Percentiles rank a stretch among this genome's conserved stretches.
Conservation (phyloP, 352 stramenopile genomes). For the Globisporangium mamillatum region DNA sequence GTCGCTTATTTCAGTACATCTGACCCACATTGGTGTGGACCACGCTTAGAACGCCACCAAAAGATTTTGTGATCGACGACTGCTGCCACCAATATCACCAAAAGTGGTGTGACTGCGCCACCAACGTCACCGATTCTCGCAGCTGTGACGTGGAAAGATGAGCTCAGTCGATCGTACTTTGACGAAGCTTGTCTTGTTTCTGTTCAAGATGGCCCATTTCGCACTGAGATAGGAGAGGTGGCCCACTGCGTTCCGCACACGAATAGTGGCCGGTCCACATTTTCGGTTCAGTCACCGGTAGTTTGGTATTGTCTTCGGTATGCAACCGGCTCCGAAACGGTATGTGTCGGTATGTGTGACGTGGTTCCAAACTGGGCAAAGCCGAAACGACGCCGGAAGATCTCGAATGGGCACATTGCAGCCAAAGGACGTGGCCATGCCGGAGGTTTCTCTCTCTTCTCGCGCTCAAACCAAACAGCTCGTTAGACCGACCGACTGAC, state of each 20-base stretch:
- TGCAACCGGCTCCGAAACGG: neutral
- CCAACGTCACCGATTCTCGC: neutral
- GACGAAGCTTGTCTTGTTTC: neutral
- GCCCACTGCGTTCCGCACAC: neutral
- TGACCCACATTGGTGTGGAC: slow-evolving; percentile 8
- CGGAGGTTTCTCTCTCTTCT: slow-evolving; percentile 9
- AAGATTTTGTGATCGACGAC: neutral
- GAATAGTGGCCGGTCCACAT: neutral
- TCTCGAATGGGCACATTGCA: slow-evolving; percentile 11
- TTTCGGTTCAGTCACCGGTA: neutral
- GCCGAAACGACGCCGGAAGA: slow-evolving; percentile 11
- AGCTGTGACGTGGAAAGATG: neutral
- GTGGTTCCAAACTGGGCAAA: neutral
- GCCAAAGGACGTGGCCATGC: slow-evolving; percentile 10
- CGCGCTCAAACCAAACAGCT: neutral
- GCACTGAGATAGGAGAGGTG: slow-evolving; percentile 1
- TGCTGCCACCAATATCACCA: neutral
- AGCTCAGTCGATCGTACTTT: neutral
- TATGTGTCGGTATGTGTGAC: neutral
- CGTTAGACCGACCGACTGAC: neutral
- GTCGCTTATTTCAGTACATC: slow-evolving; percentile 10
- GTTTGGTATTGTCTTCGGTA: neutral
- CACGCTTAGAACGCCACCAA: neutral
- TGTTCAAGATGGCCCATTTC: neutral
- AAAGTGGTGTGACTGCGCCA: neutral